Base-by-base conservation (phyloP, 495 filamentous ascomycete species). In the Penicillium simplicissimum region DNA sequence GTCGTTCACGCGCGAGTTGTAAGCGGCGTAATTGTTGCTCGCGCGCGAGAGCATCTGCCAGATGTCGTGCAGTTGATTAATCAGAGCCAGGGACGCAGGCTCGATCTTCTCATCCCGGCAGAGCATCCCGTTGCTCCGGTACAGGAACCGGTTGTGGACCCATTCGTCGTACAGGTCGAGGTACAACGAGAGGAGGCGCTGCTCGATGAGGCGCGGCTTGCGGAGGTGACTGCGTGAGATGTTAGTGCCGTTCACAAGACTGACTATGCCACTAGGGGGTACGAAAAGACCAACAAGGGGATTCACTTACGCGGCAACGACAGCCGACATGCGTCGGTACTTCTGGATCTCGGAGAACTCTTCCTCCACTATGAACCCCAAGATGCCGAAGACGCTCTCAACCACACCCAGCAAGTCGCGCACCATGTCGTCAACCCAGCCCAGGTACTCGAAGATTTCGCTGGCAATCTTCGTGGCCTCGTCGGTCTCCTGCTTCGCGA, bases 111-210 rank as follows among this genome's bases (percentile, higher is more conserved):
- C 58, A 15, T 71, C 67, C 0, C 47, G 38, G 14, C 62, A 10
- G 23, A 70, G 42, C 21, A 67, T 67, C 3, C 48, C 48, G 52
- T 66, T 68, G 28, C 66, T 64, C 13, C 60, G 43, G 23, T 31
- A 38, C 4, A 70, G 42, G 51, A 72, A 76, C 21, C 62, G 55
- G 14, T 57, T 66, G 58, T 71, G 71, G 19, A 77, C 48, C 64
- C 67, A 75, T 37, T 57, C 40, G 28, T 75, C 71, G 52, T 64
- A 77, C 2, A 77, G 52, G 4, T 70, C 57, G 10, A 68, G 51
- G 52, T 68, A 70, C 38, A 65, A 19, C 19, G 54, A 15, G 1
- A 77, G 63, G 7, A 77, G 64, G 1, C 28, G 49, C 13, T 67
- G 57, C 52, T 75, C 74, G 13, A 65, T 21, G 4, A 42, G n/a